Evolutionary conservation across 495 filamentous ascomycete species (phyloP), one percentile per base, ranked within the genome.

Genomic region (Neurospora sp.): DNA sequence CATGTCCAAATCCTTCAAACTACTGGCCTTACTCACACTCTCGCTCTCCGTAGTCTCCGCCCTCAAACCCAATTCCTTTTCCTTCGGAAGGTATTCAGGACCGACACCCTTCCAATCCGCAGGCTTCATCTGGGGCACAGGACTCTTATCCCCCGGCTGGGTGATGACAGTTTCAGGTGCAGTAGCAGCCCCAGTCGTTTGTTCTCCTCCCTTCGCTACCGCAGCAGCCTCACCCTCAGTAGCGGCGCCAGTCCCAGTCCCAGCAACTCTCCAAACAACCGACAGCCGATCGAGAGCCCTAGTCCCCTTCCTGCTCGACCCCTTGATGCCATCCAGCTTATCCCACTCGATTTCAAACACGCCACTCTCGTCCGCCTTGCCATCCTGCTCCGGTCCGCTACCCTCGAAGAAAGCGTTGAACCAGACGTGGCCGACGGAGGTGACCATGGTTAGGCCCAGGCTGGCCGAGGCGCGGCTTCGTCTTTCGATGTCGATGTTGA

Each of bases 331-430:
- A 62, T 88, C 86, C 83, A 90, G 83, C 79, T 84, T 83, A 66
- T 89, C 87, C 88, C 88, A 89, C 1, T 89, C 86, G 66, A 89
- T 88, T 62, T 87, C 84, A 69, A 89, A 89, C 11, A 88, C 84
- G 7, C 88, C 88, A 69, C 79, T 85, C 7, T 84, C 79, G 71
- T 87, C 84, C 0, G 86, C 79, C n/a, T 75, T 77, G 27, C 85
- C 84, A 44, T 79, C 80, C 14, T 20, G 87, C 75, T 94, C 89
- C 18, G 92, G 86, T 0, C 89, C 89, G 74, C 90, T 87, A 14
- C 94, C 94, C 82, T 98, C 96, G 75, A 98, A 98, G 82, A 90
- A 98, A 3, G 91, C 83, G 77, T 99, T 99, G 83, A 97, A 97
- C 96, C 96, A 99, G 39, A 97, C 92, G 73, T 98, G 94, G 1